phyloP scores from a whole-genome alignment of 768 basidiomycete species.

The Boletus vermiculosoides region DNA sequence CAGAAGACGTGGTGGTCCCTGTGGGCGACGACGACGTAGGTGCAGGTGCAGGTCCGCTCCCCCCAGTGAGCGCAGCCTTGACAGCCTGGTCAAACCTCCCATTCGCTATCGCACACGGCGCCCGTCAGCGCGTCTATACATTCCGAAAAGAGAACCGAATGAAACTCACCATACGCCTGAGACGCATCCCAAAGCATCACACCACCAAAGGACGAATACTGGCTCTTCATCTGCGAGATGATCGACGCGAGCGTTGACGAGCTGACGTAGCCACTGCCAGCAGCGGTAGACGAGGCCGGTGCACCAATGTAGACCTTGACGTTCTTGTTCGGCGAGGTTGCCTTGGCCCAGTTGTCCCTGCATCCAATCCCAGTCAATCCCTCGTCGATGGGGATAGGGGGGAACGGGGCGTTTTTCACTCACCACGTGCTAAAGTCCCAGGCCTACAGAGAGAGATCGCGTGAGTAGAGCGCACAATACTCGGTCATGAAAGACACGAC shows the following conservation, averaged over 20 bases:
- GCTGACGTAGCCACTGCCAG: conserved; percentile 42
- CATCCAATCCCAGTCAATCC: not conserved
- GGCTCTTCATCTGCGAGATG: conserved; percentile 31
- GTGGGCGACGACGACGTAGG: conserved; percentile 1
- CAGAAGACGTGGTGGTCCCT: not conserved
- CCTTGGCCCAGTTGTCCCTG: conserved; percentile 49
- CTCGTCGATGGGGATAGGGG: not conserved
- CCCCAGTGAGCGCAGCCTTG: conserved; percentile 40
- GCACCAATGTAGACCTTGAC: conserved; percentile 51
- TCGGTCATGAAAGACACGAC: conserved; percentile 9
- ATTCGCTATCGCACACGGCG: conserved; percentile 33
- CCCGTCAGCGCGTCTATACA: not conserved
- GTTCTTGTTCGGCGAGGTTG: conserved; percentile 41
- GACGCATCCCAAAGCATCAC: conserved; percentile 45
- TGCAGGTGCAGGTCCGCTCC: not conserved
- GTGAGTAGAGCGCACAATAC: not conserved
- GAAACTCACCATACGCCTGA: conserved; percentile 41
- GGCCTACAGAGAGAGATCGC: conserved; percentile 34
- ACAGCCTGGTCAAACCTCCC: conserved; percentile 41
- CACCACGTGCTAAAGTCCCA: conserved; percentile 45
- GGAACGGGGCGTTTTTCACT: not conserved
- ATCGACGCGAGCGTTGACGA: conserved; percentile 33
- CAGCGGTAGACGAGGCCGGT: conserved; percentile 41
- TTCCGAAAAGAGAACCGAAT: too few species aligned
- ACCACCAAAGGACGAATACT: conserved; percentile 48